Percentiles rank a stretch among this genome's conserved stretches.
Conservation (phyloP, 2,329 filamentous ascomycete species). For the Scedosporium aurantiacum region DNA sequence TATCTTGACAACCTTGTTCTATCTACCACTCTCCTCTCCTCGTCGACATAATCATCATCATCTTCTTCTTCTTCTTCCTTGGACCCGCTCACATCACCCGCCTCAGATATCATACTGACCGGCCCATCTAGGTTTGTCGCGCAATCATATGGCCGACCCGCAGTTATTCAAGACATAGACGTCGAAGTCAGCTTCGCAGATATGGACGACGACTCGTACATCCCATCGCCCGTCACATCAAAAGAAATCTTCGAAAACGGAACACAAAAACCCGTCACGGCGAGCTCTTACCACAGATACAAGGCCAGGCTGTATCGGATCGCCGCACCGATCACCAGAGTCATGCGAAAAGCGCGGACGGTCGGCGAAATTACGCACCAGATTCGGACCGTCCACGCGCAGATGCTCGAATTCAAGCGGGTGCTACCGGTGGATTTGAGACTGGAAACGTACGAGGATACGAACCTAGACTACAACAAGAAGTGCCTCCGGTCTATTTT, state of each 20-base stretch:
- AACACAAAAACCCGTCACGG: background rate
- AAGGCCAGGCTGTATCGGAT: slow-evolving; percentile 2
- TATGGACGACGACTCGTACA: background rate
- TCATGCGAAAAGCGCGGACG: background rate
- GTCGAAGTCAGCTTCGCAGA: background rate
- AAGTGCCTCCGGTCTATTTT: background rate
- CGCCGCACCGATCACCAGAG: background rate
- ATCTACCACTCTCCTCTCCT: background rate
- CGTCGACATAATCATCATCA: background rate
- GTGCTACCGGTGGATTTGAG: background rate
- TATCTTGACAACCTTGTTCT: background rate
- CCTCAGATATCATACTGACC: too few relatives aligned
- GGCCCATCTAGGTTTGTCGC: background rate
- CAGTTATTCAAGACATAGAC: background rate
- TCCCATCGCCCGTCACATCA: background rate
- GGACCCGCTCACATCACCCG: too few relatives aligned
- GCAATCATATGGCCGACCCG: background rate
- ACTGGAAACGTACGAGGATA: background rate
- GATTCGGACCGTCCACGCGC: background rate
- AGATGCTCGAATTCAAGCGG: background rate
- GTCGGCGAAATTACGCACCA: background rate
- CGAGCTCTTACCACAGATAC: background rate
- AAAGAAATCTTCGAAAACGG: background rate
- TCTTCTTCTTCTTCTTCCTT: background rate
- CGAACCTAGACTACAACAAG: background rate